phyloP scores from a whole-genome alignment of 768 basidiomycete species.

The Leccinum longicurvipes region DNA sequence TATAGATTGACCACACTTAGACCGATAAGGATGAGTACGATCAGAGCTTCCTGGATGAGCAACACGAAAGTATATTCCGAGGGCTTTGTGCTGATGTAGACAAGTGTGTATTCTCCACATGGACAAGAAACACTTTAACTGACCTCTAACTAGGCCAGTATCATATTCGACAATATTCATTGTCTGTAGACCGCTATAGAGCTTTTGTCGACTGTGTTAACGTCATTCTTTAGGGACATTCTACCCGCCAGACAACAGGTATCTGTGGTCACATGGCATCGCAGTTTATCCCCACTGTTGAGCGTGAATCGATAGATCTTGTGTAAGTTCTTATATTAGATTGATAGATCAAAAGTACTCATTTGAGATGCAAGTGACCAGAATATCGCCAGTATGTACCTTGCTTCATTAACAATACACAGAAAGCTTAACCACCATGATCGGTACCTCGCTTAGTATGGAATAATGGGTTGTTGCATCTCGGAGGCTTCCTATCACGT shows the following conservation, averaged over 20 bases:
- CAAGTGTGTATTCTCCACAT: constrained; percentile 5
- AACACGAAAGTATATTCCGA: background rate
- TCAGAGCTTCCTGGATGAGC: background rate
- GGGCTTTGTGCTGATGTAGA: constrained; percentile 8
- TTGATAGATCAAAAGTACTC: background rate
- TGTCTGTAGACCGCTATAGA: constrained; percentile 36
- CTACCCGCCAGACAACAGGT: background rate
- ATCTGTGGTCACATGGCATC: background rate
- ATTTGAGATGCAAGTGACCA: background rate
- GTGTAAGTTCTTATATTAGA: background rate
- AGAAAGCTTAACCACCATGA: background rate
- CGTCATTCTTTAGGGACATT: background rate
- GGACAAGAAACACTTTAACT: background rate
- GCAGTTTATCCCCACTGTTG: background rate
- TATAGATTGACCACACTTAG: background rate
- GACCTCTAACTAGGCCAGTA: constrained; percentile 38
- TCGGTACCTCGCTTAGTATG: background rate
- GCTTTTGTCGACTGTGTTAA: background rate
- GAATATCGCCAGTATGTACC: background rate
- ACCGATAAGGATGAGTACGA: constrained; percentile 7
- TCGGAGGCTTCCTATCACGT: background rate
- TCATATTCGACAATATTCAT: constrained; percentile 78
- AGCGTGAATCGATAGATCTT: background rate
- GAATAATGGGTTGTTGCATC: background rate
- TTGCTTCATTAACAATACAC: background rate